A percentile compares a stretch with the other conserved stretches of the same genome.
Evolutionary conservation across 2,329 filamentous ascomycete species (phyloP).

Genomic region (Didymella keratinophila): DNA sequence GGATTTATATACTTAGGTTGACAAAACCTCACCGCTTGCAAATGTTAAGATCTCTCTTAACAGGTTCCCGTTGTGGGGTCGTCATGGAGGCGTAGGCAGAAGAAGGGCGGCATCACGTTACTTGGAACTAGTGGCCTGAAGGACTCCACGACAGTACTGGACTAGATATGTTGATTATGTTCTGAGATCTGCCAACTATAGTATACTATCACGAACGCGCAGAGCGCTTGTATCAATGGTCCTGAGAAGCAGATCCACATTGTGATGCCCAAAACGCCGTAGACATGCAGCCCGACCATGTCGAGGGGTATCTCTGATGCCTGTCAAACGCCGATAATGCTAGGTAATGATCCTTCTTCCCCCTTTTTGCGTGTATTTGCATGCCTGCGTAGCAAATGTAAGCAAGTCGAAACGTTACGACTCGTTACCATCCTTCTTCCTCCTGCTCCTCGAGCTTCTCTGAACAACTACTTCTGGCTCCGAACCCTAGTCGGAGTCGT

Average conservation of each 20-base stretch:
- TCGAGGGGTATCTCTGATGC: constrained; percentile 20
- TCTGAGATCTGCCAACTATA: not conserved
- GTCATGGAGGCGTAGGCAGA: not conserved
- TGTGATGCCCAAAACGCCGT: constrained; percentile 6
- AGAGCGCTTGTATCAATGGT: not conserved
- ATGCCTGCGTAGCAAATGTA: not conserved
- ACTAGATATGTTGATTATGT: not conserved
- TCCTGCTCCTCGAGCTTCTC: not conserved
- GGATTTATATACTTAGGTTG: too few species aligned
- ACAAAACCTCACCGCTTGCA: too few species aligned
- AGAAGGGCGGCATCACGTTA: not conserved
- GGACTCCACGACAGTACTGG: not conserved
- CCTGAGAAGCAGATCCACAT: not conserved
- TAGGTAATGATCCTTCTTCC: not conserved
- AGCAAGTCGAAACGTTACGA: not conserved
- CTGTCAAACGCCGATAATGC: constrained; percentile 19
- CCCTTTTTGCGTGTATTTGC: not conserved
- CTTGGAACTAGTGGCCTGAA: not conserved
- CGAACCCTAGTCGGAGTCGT: constrained; percentile 36
- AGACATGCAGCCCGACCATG: constrained; percentile 19
- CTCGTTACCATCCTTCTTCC: not conserved
- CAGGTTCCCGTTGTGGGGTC: too few species aligned
- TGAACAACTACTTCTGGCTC: not conserved
- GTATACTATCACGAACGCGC: not conserved
- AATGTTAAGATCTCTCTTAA: too few species aligned